Percentiles rank a stretch among this genome's conserved stretches.
phyloP scores from a whole-genome alignment of 352 stramenopile species.

The Hyaloperonospora arabidopsidis region DNA sequence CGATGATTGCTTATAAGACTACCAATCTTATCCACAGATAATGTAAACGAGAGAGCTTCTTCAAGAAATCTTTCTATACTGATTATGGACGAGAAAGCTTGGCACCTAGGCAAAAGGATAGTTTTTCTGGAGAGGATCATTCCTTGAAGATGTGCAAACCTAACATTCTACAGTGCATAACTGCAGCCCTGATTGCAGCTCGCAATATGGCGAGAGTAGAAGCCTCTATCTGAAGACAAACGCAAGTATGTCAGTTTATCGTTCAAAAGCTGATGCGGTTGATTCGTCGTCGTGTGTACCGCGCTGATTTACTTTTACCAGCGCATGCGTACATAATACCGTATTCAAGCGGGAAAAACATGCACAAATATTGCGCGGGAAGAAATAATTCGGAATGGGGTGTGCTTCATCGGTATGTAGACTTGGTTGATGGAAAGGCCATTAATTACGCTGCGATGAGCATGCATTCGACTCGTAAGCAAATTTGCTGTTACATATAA shows the following conservation, averaged over 20 bases:
- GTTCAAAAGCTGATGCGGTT: constrained; percentile 45
- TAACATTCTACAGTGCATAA: too few relatives aligned
- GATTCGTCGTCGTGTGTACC: constrained; percentile 53
- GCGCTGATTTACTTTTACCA: constrained; percentile 59
- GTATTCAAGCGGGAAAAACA: constrained; percentile 38
- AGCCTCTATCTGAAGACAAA: constrained; percentile 61
- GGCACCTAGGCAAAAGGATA: too few relatives aligned
- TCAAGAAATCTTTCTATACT: too few relatives aligned
- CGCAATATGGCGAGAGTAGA: constrained; percentile 58
- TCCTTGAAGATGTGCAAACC: too few relatives aligned
- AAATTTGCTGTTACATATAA: constrained; percentile 81
- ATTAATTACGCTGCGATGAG: constrained; percentile 70
- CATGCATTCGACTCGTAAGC: constrained; percentile 84
- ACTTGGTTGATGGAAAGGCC: constrained; percentile 50
- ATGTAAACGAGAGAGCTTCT: too few relatives aligned
- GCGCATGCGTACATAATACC: constrained; percentile 40
- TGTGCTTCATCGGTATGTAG: constrained; percentile 69
- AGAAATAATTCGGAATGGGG: constrained; percentile 68
- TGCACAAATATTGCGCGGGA: constrained; percentile 73
- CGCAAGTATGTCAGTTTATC: constrained; percentile 59
- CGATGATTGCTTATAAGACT: too few relatives aligned
- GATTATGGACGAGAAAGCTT: too few relatives aligned
- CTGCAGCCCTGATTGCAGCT: too few relatives aligned
- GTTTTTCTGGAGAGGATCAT: too few relatives aligned
- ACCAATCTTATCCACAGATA: too few relatives aligned